These are phyloP conservation scores for Heritiera littoralis DNA, from an alignment of 345 rosid genomes.

Conservation along the genomic window DNA sequence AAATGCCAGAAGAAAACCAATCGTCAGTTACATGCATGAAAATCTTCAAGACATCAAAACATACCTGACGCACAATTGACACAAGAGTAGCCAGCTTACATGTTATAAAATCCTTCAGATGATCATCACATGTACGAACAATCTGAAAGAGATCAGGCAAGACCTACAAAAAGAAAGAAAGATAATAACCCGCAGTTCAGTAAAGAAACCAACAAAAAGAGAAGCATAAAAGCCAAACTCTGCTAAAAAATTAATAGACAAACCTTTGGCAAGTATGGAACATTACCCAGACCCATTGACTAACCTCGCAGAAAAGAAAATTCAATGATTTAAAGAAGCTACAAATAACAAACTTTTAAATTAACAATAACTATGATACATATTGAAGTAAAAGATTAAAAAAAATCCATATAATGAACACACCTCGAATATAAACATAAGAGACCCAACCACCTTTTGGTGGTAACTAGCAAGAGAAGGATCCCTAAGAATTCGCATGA, in stretches of 20 bases:
- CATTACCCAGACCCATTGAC: conserved; percentile 98
- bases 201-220: neutral
- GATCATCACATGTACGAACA: conserved; percentile 89
- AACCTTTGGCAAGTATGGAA: conserved; percentile 96
- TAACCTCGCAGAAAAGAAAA: conserved; percentile 57
- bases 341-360: neutral
- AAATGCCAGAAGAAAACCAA: conserved; percentile 18
- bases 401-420: conserved; percentile 2
- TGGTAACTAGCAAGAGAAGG: conserved; percentile 95
- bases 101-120: conserved; percentile 90
- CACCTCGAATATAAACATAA: conserved; percentile 98
- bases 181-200: neutral
- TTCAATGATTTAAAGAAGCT: conserved; percentile 8
- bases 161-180: conserved; percentile 50
- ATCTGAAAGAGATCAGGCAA: conserved; percentile 96
- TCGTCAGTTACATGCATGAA: neutral
- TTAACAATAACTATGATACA: neutral
- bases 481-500: conserved; percentile 97
- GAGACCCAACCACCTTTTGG: conserved; percentile 96
- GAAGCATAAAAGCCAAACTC: neutral
- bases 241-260: conserved; percentile 33
- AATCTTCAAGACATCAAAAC: conserved; percentile 25
- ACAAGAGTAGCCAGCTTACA: conserved; percentile 98
- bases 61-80: conserved; percentile 97
- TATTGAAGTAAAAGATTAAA: conserved; percentile 5